Percentiles rank a stretch among this genome's conserved stretches.
phyloP scores from a whole-genome alignment of 148 eudicot genomes.

The Rhododendron vialii region DNA sequence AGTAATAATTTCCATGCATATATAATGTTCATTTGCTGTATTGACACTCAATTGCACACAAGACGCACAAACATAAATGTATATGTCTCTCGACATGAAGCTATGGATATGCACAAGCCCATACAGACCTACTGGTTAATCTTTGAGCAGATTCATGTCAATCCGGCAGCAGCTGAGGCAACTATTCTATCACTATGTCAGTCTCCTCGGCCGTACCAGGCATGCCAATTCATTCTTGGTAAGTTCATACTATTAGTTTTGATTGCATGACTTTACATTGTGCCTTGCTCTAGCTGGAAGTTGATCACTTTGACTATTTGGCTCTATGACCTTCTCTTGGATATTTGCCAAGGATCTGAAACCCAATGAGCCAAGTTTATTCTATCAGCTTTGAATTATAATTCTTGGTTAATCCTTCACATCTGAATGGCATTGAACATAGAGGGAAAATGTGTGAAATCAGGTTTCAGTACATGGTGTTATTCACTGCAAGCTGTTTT shows the following conservation, averaged over 20 bases:
- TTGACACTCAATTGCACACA: not conserved
- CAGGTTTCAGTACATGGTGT: not conserved
- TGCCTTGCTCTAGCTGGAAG: slow-evolving; percentile 6
- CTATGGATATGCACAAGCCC: not conserved
- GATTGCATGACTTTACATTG: not conserved
- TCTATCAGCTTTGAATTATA: not conserved
- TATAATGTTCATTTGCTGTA: not conserved
- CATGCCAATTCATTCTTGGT: slow-evolving; percentile 95
- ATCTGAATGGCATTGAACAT: not conserved
- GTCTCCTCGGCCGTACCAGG: slow-evolving; percentile 76
- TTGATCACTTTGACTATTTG: slow-evolving; percentile 1
- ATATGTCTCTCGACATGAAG: not conserved
- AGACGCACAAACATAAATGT: not conserved
- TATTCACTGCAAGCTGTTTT: not conserved
- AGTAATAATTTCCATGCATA: not conserved
- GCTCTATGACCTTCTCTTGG: not conserved
- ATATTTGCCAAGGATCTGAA: not conserved
- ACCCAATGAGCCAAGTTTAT: not conserved
- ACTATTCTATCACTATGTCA: slow-evolving; percentile 77
- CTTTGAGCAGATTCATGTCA: slow-evolving; percentile 63
- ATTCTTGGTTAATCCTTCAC: not conserved
- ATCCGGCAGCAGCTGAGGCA: slow-evolving; percentile 90
- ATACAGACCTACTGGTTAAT: not conserved
- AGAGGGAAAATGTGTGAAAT: not conserved
- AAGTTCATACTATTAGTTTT: slow-evolving; percentile 18